Evolutionary conservation across 2,329 filamentous ascomycete species (phyloP), one percentile per base, ranked within the genome.

Genomic region (Stachybotrys echinatus): DNA sequence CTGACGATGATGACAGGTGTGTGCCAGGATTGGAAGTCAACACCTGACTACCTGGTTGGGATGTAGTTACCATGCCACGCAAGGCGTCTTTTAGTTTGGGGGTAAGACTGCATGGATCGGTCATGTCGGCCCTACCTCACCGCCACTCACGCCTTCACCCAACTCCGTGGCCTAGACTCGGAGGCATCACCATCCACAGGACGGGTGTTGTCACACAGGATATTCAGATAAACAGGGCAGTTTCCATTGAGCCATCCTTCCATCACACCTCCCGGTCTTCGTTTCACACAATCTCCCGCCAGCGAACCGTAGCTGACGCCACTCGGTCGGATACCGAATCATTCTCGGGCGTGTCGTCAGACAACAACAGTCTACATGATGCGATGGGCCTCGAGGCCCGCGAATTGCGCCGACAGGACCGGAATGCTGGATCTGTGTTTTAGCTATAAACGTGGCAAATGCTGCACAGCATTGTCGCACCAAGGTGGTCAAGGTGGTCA

Each of bases 301-400:
- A n/a, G 3, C 38, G 17, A n/a, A n/a, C 38, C 38, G 37, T 7
- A n/a, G 17, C 23, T 42, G 46, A 47, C 52, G 56, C 56, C 55
- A 57, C 56, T 57, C 53, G 52, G 50, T 50, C 55, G 45, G 42
- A 40, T 47, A 47, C 22, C 55, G 50, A 58, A 52, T 52, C 56
- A 57, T 52, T 17, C 12, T 20, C 22, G 21, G 40, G n/a, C 17
- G 4, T 20, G 3, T 20, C 6, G 38, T 40, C 38, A 14, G 38
- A 40, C 38, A 7, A 20, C 38, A 37, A 14, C 27, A 34, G 27
- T 34, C 27, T 34, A 34, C 27, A 10, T 34, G 27, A 34, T 34
- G 14, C 27, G 3, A 34, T 14, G 3, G 27, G 5, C 27, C 27
- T 3, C 27, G 2, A 34, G 3, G 27, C 3, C 27, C 27, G 3